These are phyloP conservation scores for Massospora cicadina DNA, from an alignment of 371 early-diverging fungal species.

Conservation along the genomic window DNA sequence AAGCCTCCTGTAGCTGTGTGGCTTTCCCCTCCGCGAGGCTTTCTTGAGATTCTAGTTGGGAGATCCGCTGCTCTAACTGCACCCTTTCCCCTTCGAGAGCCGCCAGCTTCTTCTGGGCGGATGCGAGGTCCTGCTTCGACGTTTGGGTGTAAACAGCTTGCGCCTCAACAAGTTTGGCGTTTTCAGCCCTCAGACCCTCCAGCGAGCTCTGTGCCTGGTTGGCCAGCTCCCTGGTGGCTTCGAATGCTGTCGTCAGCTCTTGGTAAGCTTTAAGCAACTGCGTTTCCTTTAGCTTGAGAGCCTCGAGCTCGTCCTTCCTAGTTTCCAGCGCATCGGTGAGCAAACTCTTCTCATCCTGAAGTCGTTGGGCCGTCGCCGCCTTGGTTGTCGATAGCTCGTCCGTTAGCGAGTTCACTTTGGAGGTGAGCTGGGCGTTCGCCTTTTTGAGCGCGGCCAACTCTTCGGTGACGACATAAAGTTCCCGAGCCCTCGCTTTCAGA, in stretches of 20 bases:
- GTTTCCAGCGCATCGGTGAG: neutral
- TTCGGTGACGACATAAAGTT: neutral
- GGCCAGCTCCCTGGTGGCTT: neutral
- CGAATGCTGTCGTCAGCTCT: neutral
- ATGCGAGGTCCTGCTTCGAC: neutral
- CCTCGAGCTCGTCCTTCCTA: neutral
- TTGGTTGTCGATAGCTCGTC: neutral
- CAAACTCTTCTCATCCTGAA: neutral
- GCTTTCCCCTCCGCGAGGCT: neutral
- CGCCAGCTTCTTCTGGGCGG: neutral
- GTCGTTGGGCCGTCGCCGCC: neutral
- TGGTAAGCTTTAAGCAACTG: neutral
- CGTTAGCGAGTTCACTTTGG: neutral
- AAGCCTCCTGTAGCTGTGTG: neutral
- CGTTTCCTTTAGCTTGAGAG: neutral
- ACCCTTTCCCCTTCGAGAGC: neutral
- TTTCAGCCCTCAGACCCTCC: neutral
- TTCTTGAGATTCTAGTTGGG: neutral
- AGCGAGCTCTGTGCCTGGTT: neutral
- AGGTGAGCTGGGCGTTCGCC: neutral
- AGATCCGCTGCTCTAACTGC: neutral
- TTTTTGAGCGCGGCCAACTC: neutral
- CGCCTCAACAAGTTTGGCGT: neutral
- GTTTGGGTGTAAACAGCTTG: neutral
- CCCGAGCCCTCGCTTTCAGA: neutral